Percentiles rank a stretch among this genome's conserved stretches.
phyloP scores from a whole-genome alignment of 306 rosid genomes.

The Canavalia ensiformis region DNA sequence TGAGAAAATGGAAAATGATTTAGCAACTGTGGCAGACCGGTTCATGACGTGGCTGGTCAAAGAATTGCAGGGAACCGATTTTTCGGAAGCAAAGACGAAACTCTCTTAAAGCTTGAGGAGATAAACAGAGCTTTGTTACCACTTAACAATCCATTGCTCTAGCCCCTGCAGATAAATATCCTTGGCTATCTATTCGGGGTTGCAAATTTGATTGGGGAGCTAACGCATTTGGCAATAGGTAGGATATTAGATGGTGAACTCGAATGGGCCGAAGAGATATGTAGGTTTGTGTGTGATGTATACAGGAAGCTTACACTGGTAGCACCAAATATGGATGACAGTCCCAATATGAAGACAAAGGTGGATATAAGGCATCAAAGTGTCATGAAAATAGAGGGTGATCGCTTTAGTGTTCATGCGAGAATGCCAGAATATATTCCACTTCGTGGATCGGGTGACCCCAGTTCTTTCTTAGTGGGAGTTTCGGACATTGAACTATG shows the following conservation, averaged over 20 bases:
- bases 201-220: conserved; percentile 97
- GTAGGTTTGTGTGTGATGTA: conserved; percentile 87
- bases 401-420: conserved; percentile 93
- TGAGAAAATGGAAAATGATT: conserved; percentile 90
- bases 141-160: conserved; percentile 75
- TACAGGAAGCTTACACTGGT: conserved; percentile 89
- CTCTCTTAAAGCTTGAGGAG: conserved; percentile 88
- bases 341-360: conserved; percentile 79
- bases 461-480: conserved; percentile 77
- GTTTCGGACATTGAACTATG: conserved; percentile 69
- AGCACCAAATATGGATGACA: conserved; percentile 88
- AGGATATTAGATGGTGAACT: conserved; percentile 90
- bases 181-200: conserved; percentile 97
- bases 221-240: conserved; percentile 97
- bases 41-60: conserved; percentile 67
- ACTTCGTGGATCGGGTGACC: conserved; percentile 73
- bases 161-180: conserved; percentile 87
- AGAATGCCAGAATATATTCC: conserved; percentile 95
- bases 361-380: conserved; percentile 96
- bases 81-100: conserved; percentile 86
- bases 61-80: conserved; percentile 91
- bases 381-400: conserved; percentile 60
- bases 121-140: conserved; percentile 74
- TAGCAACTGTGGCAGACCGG: conserved; percentile 72
- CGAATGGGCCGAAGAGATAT: conserved; percentile 83